Evolutionary conservation across 768 basidiomycete species (phyloP).

Genomic region (Leccinum disarticulatum): DNA sequence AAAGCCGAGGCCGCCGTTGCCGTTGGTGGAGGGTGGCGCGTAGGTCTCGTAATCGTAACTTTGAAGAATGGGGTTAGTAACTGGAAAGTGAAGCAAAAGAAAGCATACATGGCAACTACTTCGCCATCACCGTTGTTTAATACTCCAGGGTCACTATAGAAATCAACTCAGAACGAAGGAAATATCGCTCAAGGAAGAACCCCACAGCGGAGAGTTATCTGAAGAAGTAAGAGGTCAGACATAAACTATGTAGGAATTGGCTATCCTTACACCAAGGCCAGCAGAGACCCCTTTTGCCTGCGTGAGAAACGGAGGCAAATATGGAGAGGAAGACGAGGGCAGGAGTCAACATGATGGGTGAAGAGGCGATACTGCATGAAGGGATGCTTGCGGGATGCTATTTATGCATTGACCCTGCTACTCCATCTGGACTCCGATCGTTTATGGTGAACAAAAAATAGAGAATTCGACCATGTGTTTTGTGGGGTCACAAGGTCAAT

Average conservation of each 20-base stretch:
- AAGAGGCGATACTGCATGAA: not conserved
- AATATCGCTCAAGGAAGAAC: not conserved
- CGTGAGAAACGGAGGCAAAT: constrained; percentile 23
- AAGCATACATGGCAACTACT: constrained; percentile 34
- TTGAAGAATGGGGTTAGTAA: not conserved
- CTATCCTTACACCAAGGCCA: constrained; percentile 36
- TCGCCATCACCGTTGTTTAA: constrained; percentile 35
- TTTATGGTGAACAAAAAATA: not conserved
- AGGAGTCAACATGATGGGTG: constrained; percentile 19
- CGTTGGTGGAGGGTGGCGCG: constrained; percentile 35
- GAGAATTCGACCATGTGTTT: not conserved
- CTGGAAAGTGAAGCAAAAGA: not conserved
- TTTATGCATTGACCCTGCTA: constrained; percentile 10
- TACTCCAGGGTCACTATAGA: constrained; percentile 28
- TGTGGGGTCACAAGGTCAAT: not conserved
- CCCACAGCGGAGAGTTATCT: constrained; percentile 35
- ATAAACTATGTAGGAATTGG: not conserved
- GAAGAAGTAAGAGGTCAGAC: constrained; percentile 2
- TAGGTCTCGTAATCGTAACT: constrained; percentile 42
- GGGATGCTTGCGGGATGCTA: not conserved
- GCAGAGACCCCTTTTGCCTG: constrained; percentile 39
- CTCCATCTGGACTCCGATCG: not conserved
- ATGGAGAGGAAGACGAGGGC: constrained; percentile 17
- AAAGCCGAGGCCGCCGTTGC: constrained; percentile 38
- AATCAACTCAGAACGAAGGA: constrained; percentile 2